Percentiles rank a stretch among this genome's conserved stretches.
Conservation (phyloP, 176 grass and related monocot genomes). For the Bromus sterilis region DNA sequence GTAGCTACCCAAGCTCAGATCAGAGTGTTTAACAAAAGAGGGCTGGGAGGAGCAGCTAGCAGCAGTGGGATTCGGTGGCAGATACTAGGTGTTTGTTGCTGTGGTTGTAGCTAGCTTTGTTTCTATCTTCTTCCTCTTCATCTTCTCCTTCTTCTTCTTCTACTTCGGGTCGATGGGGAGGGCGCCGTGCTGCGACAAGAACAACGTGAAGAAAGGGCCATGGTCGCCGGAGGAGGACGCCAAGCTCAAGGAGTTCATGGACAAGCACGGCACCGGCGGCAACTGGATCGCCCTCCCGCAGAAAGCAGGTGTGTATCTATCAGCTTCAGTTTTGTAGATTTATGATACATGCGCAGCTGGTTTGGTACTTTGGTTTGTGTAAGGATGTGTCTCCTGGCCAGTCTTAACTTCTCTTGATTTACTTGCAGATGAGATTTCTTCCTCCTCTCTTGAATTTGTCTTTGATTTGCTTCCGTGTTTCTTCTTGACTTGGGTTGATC, state of each 20-base stretch:
- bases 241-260: conserved; percentile 91
- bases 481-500: not conserved
- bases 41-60: conserved; percentile 1
- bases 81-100: not conserved
- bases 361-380: not conserved
- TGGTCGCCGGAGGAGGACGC: conserved; percentile 95
- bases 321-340: not conserved
- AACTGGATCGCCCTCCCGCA: conserved; percentile 98
- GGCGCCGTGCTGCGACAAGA: conserved; percentile 93
- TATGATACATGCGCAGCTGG: not conserved
- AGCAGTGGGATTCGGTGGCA: conserved; percentile 29
- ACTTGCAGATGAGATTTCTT: not conserved
- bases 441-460: not conserved
- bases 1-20: not conserved
- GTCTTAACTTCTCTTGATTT: not conserved
- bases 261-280: conserved; percentile 82
- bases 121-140: not conserved
- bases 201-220: conserved; percentile 89
- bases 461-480: not conserved
- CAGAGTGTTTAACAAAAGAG: conserved; percentile 38
- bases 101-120: conserved; percentile 4
- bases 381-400: not conserved
- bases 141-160: not conserved
- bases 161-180: conserved; percentile 53
- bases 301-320: conserved; percentile 54